Evolutionary conservation across 768 basidiomycete species (phyloP).

Genomic region (Cyclocybe cylindracea): DNA sequence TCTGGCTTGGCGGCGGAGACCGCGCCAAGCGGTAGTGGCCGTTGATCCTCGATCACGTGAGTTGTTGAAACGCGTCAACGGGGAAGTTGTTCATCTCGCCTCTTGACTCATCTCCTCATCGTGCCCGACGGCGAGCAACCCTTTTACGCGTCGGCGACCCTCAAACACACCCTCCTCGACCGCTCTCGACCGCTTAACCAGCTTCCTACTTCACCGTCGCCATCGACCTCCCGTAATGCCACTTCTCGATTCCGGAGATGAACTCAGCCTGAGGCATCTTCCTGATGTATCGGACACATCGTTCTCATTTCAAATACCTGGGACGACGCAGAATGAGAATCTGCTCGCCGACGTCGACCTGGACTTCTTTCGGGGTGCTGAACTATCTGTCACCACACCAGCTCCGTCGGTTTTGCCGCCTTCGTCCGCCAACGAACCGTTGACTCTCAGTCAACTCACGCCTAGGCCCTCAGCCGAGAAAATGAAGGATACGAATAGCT

Average conservation of each 20-base stretch:
- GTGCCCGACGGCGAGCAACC: not conserved
- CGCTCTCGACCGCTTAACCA: not conserved
- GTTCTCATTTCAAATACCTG: slow-evolving; percentile 59
- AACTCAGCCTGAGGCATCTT: slow-evolving; percentile 52
- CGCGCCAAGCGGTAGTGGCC: too few relatives aligned
- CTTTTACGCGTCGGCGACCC: not conserved
- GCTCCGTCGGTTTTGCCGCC: slow-evolving; percentile 20
- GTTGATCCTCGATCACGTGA: slow-evolving; percentile 11
- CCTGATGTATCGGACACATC: slow-evolving; percentile 56
- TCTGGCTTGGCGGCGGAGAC: not conserved
- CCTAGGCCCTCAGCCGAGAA: slow-evolving; percentile 30
- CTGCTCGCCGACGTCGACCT: slow-evolving; percentile 50
- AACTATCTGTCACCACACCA: slow-evolving; percentile 38
- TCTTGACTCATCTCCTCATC: not conserved
- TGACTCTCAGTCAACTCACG: slow-evolving; percentile 42
- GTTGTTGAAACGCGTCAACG: slow-evolving; percentile 5
- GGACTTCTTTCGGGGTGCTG: slow-evolving; percentile 46
- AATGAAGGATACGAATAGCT: not conserved
- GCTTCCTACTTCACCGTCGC: not conserved
- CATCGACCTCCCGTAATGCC: slow-evolving; percentile 22
- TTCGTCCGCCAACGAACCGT: slow-evolving; percentile 26
- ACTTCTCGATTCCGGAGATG: slow-evolving; percentile 29
- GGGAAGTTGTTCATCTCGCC: not conserved
- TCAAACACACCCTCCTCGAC: not conserved
- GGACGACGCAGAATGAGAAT: slow-evolving; percentile 43